Evolutionary conservation across 345 rosid genomes (phyloP), one percentile per base, ranked within the genome.

Genomic region (Lumnitzera littorea): DNA sequence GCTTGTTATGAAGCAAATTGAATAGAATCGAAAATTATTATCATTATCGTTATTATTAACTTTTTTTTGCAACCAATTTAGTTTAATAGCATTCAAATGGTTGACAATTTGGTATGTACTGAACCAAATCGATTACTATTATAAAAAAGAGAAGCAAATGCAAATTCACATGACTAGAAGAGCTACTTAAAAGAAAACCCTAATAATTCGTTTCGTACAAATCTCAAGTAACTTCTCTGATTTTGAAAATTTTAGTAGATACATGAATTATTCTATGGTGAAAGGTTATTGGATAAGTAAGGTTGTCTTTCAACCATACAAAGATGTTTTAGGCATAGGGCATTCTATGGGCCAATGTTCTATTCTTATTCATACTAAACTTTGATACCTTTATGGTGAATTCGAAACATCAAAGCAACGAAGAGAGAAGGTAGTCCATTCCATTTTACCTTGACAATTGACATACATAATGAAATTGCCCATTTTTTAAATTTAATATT

Each of bases 261-360:
- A 92, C 63, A 89, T 94, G 91, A 62, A 58, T 60, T 95, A 90
- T 72, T 72, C 91, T 3, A 81, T 90, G 70, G 87, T 58, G 47
- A 90, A 82, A 82, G 95, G 99, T 20, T 94, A 87, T 70, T 88
- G 85, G 77, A 65, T 80, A 60, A 84, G 80, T 46, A 84, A 87
- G 72, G 66, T 89, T 23, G 50, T 52, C 67, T 92, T 89, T 72
- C 83, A 91, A 52, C 96, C 97, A 12, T 90, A 92, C 13, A 97
- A 92, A 69, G 97, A 92, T 63, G 90, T 81, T 53, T 69, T 89
- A 14, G 81, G 84, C 60, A 81, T 92, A 50, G 94, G 96, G 46
- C 97, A 92, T 69, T 87, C 99, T 11, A 84, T 74, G 84, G 99
- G 99, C 13, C 89, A 91, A 94, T 89, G 95, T 27, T 84, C 91